Base-by-base conservation (phyloP, 495 filamentous ascomycete genomes). In the Wilcoxina mikolae region DNA sequence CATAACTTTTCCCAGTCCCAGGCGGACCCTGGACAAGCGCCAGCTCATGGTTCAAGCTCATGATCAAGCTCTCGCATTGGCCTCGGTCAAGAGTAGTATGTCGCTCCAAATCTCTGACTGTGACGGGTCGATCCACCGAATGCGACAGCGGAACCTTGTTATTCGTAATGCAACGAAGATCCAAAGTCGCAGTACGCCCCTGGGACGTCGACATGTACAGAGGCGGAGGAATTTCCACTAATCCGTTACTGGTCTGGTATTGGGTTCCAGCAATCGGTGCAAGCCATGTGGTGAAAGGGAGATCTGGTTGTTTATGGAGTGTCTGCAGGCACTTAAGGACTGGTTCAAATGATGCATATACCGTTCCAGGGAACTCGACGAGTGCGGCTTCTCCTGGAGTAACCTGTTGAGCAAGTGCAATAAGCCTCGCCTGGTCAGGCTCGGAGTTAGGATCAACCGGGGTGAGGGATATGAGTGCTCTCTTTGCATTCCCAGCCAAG, bases 11-110 rank as follows among this genome's bases (percentile, higher is more conserved):
- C 3, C 86, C 85, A 2, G 84, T 89, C 0, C 86, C 85, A 3
- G 86, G 86, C 0, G 85, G 86, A 0, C 86, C 86, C 71, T 91
- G 84, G 27, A 89, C 83, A 0, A 87, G 68, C 4, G 77, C 77
- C 22, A 87, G 57, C 3, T 68, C 68, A 2, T 74, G 71, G 1
- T 70, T 73, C 2, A 93, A 68, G 15, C 77, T 70, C 25, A 72
- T 62, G 2, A 83, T 61, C 15, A 85, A 64, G 2, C 80, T 77
- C 0, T 62, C 39, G 11, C 74, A 73, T 62, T 93, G 64, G 4
- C 64, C 64, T 15, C 42, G 47, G 27, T 66, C 64, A n/a, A 66
- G 48, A 12, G 62, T 59, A 2, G 64, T 66, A 23, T 54, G 45
- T 17, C 18, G 44, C 29, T 54, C 22, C 17, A 66, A 51, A 17